phyloP scores from a whole-genome alignment of 371 early-diverging fungal genomes.

The Polyrhizophydium stewartii region DNA sequence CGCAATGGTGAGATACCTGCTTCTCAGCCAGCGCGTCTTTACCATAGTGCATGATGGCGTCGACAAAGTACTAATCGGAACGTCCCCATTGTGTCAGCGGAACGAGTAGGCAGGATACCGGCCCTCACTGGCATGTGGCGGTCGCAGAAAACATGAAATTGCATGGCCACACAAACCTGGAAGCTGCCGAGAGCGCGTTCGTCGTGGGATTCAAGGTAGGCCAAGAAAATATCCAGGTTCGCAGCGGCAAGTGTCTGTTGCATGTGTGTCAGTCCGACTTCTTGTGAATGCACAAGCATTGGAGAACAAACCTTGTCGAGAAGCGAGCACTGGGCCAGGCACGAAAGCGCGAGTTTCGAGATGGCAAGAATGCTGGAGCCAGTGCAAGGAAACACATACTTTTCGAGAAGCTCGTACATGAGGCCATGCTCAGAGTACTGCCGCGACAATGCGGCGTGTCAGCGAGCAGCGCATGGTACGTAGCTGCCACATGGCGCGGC shows the following conservation, averaged over 20 bases:
- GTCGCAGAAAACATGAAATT: no score
- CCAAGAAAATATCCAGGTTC: neutral
- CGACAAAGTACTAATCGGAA: neutral
- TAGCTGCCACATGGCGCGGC: neutral
- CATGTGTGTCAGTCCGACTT: neutral
- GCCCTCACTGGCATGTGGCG: no score
- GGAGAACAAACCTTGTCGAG: neutral
- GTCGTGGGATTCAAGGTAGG: neutral
- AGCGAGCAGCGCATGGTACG: no score
- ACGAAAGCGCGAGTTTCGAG: neutral
- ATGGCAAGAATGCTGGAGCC: neutral
- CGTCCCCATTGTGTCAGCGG: no score
- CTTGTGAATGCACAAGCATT: neutral
- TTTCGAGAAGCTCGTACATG: neutral
- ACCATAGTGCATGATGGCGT: neutral
- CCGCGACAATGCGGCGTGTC: no score
- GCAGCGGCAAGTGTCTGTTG: neutral
- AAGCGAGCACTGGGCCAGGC: constrained; percentile 2
- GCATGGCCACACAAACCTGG: no score
- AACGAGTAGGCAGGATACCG: no score
- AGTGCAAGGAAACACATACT: neutral
- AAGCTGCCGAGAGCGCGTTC: neutral
- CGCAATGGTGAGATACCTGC: no score
- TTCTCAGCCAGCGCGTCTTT: no score
- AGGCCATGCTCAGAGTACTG: no score